Conservation (phyloP, 768 basidiomycete species). For the Crucibulum laeve region DNA sequence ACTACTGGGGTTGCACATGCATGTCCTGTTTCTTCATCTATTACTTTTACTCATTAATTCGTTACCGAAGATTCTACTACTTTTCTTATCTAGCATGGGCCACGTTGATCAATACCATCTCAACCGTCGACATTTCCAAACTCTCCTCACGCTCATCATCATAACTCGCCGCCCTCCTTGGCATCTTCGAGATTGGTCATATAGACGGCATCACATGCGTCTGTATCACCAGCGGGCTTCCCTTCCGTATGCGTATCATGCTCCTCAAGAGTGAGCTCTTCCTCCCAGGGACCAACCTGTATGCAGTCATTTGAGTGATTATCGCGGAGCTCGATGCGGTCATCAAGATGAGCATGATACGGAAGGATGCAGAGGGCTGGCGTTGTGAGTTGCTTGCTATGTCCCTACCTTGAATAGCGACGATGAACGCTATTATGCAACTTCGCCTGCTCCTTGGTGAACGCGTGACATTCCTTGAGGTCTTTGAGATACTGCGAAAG, state of each 20-base stretch:
- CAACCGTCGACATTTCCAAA: conserved; percentile 46
- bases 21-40: not conserved
- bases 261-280: conserved; percentile 49
- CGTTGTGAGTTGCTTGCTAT: conserved; percentile 44
- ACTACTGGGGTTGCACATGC: too few species aligned
- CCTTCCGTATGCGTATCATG: conserved; percentile 51
- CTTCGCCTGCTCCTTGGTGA: conserved; percentile 45
- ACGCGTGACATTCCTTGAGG: conserved; percentile 16
- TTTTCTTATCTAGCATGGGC: conserved; percentile 68
- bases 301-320: conserved; percentile 49
- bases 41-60: not conserved
- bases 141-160: conserved; percentile 40
- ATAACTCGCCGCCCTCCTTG: conserved; percentile 49
- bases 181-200: conserved; percentile 49
- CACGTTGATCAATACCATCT: conserved; percentile 53
- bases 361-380: conserved; percentile 35
- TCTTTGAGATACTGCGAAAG: conserved; percentile 20
- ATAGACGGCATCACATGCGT: conserved; percentile 41
- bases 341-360: conserved; percentile 36
- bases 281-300: conserved; percentile 24
- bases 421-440: too few species aligned
- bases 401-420: too few species aligned
- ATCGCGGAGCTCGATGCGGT: conserved; percentile 37
- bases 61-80: too few species aligned
- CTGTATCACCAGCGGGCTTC: conserved; percentile 49